Percentiles rank a stretch among this genome's conserved stretches.
Conservation (phyloP, 2,329 filamentous ascomycete genomes). For the Aspergillus uvarum region DNA sequence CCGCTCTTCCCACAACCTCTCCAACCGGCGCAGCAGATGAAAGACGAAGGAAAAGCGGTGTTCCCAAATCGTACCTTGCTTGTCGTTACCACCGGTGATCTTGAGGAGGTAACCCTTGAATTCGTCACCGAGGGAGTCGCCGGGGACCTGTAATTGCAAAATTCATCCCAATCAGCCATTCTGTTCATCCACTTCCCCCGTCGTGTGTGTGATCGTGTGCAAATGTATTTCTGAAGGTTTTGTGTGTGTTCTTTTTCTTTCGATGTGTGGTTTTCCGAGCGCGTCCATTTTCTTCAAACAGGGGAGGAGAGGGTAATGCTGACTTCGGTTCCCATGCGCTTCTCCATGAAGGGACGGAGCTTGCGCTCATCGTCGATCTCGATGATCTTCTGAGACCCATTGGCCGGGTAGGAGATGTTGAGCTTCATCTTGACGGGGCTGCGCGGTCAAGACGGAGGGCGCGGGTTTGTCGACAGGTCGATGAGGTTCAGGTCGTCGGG, state of each 20-base stretch:
- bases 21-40: background rate
- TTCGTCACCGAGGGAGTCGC: constrained; percentile 95
- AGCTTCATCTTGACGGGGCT: constrained; percentile 68
- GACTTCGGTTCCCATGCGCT: constrained; percentile 70
- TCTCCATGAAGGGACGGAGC: constrained; percentile 98
- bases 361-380: constrained; percentile 99
- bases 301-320: constrained; percentile 30
- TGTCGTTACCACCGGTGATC: constrained; percentile 99
- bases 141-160: constrained; percentile 65
- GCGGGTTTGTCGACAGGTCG: constrained; percentile 44
- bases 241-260: constrained; percentile 1
- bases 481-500: constrained; percentile 39
- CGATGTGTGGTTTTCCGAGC: background rate
- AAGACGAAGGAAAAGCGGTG: background rate
- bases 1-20: background rate
- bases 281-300: constrained; percentile 7
- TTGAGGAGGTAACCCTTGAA: constrained; percentile 99
- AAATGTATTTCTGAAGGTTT: background rate
- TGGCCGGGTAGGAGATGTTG: constrained; percentile 89
- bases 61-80: constrained; percentile 66
- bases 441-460: constrained; percentile 50
- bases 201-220: background rate
- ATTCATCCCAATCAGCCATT: constrained; percentile 35
- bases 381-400: constrained; percentile 99
- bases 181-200: constrained; percentile 14